phyloP scores from a whole-genome alignment of 2,329 filamentous ascomycete genomes.

The Aspergillus ruber region DNA sequence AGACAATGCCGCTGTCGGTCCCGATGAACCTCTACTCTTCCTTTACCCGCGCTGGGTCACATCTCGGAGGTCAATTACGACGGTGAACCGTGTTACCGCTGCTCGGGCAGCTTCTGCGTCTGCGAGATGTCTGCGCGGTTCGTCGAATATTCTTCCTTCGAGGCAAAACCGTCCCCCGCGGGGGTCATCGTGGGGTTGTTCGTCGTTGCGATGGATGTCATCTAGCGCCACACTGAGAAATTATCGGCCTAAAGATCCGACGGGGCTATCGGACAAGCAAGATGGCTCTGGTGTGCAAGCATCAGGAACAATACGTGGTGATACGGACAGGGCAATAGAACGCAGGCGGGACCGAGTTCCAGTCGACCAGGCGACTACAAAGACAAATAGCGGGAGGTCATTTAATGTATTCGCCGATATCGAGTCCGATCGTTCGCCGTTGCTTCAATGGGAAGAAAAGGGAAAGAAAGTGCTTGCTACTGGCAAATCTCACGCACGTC shows the following conservation, averaged over 20 bases:
- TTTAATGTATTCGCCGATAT: conserved; percentile 8
- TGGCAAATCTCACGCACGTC: not conserved
- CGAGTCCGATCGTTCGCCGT: not conserved
- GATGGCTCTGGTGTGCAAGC: too few species aligned
- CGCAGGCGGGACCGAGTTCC: not conserved
- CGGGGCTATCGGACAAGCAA: too few species aligned
- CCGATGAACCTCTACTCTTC: conserved; percentile 40
- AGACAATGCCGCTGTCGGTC: conserved; percentile 30
- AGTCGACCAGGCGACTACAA: not conserved
- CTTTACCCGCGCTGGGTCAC: conserved; percentile 40
- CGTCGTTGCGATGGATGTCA: conserved; percentile 20
- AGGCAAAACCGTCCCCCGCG: conserved; percentile 3
- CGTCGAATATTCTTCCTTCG: conserved; percentile 1
- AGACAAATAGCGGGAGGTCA: not conserved
- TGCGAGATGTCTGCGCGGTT: not conserved
- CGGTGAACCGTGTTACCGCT: conserved; percentile 7
- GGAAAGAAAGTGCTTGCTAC: not conserved
- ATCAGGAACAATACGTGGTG: not conserved
- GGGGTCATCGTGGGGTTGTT: conserved; percentile 6
- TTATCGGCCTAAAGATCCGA: too few species aligned
- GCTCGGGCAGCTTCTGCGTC: conserved; percentile 1
- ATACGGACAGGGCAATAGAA: not conserved
- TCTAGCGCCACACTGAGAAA: conserved; percentile 1
- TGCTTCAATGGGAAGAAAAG: not conserved
- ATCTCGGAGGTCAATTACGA: conserved; percentile 17